Conservation (phyloP, 2,329 filamentous ascomycete species). For the Arthrobotrys iridis region DNA sequence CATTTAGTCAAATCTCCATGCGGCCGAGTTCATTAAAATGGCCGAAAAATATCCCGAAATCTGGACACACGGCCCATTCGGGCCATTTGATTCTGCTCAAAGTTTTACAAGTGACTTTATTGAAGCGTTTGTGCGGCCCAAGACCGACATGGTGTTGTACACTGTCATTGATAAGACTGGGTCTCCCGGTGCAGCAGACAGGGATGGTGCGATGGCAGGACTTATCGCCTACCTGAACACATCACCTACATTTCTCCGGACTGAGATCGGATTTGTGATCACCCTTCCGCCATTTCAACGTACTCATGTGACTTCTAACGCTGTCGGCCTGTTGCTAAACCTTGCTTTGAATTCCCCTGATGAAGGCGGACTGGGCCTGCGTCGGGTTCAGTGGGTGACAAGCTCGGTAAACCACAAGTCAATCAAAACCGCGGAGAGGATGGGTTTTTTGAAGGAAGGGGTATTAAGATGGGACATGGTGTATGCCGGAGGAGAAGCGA, state of each 20-base stretch:
- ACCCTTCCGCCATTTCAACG: slow-evolving; percentile 60
- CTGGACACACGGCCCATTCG: slow-evolving; percentile 55
- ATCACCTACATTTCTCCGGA: slow-evolving; percentile 53
- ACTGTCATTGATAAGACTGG: slow-evolving; percentile 60
- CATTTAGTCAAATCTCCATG: slow-evolving; percentile 3
- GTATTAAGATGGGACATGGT: slow-evolving; percentile 60
- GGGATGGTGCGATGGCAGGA: slow-evolving; percentile 59
- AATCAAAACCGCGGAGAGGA: slow-evolving; percentile 59
- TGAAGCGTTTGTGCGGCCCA: slow-evolving; percentile 16
- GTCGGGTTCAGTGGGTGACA: slow-evolving; percentile 61
- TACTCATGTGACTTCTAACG: slow-evolving; percentile 61
- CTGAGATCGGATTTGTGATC: slow-evolving; percentile 61
- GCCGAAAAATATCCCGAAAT: slow-evolving; percentile 51
- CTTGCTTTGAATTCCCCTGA: slow-evolving; percentile 58
- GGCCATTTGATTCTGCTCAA: slow-evolving; percentile 52
- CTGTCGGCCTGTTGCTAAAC: slow-evolving; percentile 60
- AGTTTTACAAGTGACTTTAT: slow-evolving; percentile 51
- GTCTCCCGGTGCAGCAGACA: slow-evolving; percentile 55
- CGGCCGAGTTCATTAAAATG: not conserved
- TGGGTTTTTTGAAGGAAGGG: slow-evolving; percentile 61
- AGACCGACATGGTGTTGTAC: slow-evolving; percentile 33
- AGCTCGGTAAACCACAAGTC: slow-evolving; percentile 58
- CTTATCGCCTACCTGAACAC: slow-evolving; percentile 58
- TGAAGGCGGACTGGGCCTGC: slow-evolving; percentile 57
- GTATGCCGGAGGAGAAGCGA: slow-evolving; percentile 56